Evolutionary conservation across 2,329 filamentous ascomycete species (phyloP).

Genomic region (Sarocladium oryzae): DNA sequence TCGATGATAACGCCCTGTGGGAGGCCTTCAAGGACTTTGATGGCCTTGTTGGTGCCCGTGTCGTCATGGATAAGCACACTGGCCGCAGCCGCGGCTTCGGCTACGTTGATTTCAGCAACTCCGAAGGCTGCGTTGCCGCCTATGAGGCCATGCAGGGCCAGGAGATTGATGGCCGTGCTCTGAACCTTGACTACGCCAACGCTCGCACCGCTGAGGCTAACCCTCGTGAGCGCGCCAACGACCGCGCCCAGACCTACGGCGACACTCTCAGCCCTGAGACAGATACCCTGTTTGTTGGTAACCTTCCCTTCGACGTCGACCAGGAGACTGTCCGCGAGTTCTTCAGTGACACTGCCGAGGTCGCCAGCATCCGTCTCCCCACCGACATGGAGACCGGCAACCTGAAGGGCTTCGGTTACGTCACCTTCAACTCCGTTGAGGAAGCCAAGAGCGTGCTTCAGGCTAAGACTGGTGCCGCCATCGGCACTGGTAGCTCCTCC

Average conservation of each 20-base stretch:
- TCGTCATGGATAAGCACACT: conserved; percentile 75
- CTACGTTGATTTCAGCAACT: conserved; percentile 77
- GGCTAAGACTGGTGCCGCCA: conserved; percentile 58
- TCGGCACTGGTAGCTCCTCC: conserved; percentile 59
- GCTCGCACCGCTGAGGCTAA: conserved; percentile 52
- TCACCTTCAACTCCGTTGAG: conserved; percentile 74
- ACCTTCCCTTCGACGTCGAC: conserved; percentile 77
- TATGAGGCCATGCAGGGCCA: conserved; percentile 67
- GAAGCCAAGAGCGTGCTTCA: conserved; percentile 73
- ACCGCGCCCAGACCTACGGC: conserved; percentile 65
- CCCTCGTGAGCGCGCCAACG: conserved; percentile 50
- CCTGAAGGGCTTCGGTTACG: conserved; percentile 90
- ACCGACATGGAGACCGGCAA: conserved; percentile 79
- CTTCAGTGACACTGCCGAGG: conserved; percentile 64
- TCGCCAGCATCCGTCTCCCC: conserved; percentile 78
- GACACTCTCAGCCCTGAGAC: conserved; percentile 74
- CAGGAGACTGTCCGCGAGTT: conserved; percentile 69
- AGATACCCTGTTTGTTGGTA: conserved; percentile 87
- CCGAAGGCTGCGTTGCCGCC: conserved; percentile 63
- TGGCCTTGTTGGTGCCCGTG: conserved; percentile 64
- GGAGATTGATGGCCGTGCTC: conserved; percentile 65
- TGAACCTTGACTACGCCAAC: conserved; percentile 76
- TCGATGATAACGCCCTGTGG: conserved; percentile 76
- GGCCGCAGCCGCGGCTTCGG: conserved; percentile 89
- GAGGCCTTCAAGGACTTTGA: conserved; percentile 77